These are phyloP conservation scores for Dioszegia crocea DNA, from an alignment of 768 basidiomycete species.

Conservation along the genomic window DNA sequence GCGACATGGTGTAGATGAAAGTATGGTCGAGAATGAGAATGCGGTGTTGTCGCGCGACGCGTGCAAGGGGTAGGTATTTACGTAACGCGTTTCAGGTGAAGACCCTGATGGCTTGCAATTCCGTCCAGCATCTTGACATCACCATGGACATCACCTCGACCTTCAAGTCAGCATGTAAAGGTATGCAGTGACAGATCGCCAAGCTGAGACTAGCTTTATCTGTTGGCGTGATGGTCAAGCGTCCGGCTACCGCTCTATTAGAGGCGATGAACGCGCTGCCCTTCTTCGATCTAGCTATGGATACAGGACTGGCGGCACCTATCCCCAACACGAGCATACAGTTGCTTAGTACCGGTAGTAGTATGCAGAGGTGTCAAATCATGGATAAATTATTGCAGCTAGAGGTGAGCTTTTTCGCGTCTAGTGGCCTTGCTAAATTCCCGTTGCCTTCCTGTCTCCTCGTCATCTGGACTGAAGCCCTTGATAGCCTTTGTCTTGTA, in stretches of 20 bases:
- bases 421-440: too few relatives aligned
- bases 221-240: constrained; percentile 61
- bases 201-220: constrained; percentile 57
- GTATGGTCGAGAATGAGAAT: too few relatives aligned
- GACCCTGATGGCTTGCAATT: too few relatives aligned
- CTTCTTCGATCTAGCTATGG: constrained; percentile 84
- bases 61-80: too few relatives aligned
- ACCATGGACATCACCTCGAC: constrained; percentile 30
- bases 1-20: constrained; percentile 14
- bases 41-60: too few relatives aligned
- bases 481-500: too few relatives aligned
- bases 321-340: not conserved
- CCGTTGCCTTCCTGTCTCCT: too few relatives aligned
- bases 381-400: constrained; percentile 70
- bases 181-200: constrained; percentile 11
- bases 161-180: constrained; percentile 12
- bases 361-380: constrained; percentile 83
- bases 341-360: constrained; percentile 46
- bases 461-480: too few relatives aligned
- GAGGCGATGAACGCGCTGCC: constrained; percentile 95
- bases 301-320: constrained; percentile 70
- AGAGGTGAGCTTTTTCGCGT: too few relatives aligned
- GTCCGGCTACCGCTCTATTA: constrained; percentile 66
- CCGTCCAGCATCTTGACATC: too few relatives aligned
- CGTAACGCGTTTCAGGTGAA: too few relatives aligned